These are phyloP conservation scores for Aristolochia fimbriata DNA, from an alignment of 164 flowering plant genomes.

Conservation along the genomic window DNA sequence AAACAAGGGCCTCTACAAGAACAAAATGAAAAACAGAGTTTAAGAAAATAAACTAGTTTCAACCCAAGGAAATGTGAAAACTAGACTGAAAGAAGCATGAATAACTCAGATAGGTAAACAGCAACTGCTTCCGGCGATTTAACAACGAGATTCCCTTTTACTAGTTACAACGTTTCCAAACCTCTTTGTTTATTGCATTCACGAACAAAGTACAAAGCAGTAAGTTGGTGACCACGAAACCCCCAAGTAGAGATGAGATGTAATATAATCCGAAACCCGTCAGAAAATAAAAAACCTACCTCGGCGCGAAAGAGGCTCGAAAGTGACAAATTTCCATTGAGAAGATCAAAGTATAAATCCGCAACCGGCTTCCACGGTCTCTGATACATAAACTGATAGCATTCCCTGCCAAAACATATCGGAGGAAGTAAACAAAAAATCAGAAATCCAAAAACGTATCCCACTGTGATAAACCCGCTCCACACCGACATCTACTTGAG, in stretches of 20 bases:
- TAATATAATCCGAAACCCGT: not conserved
- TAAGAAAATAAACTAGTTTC: not conserved
- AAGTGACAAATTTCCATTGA: conserved; percentile 32
- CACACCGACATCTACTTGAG: no score
- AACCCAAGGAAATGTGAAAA: not conserved
- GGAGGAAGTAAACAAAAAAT: not conserved
- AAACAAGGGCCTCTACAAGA: conserved; percentile 13
- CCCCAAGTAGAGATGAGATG: no score
- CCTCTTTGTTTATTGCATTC: no score
- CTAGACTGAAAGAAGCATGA: not conserved
- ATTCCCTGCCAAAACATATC: conserved; percentile 38
- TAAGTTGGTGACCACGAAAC: not conserved
- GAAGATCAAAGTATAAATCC: conserved; percentile 53
- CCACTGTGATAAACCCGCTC: no score
- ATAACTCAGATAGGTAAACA: no score
- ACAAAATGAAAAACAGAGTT: not conserved
- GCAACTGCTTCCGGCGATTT: no score
- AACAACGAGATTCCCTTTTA: no score
- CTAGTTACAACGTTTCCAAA: no score
- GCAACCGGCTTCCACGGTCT: conserved; percentile 67
- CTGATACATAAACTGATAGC: conserved; percentile 56
- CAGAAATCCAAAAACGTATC: not conserved
- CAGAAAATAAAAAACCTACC: conserved; percentile 15
- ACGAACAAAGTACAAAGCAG: not conserved
- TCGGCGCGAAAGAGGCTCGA: conserved; percentile 30